A percentile compares a stretch with the other conserved stretches of the same genome.
Evolutionary conservation across 2,329 filamentous ascomycete species (phyloP).

Genomic region (Talaromyces sp.): DNA sequence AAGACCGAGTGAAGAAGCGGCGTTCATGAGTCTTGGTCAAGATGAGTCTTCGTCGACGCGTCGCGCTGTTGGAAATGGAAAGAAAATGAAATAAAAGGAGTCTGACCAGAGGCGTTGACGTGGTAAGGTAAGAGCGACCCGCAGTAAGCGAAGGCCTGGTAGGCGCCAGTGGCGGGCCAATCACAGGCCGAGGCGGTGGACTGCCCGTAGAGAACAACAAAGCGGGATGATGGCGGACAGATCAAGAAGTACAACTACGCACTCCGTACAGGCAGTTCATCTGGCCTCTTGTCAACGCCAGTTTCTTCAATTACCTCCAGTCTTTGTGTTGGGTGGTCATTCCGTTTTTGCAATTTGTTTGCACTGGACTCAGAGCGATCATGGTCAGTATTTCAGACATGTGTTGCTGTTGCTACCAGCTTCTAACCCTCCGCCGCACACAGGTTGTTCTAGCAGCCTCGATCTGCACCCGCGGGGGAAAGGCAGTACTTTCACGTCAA

Average conservation of each 20-base stretch:
- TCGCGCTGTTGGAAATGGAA: too few species aligned
- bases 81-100: not conserved
- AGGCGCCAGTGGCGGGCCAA: conserved; percentile 31
- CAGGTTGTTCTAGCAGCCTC: conserved; percentile 98
- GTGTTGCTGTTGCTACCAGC: not conserved
- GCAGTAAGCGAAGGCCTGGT: conserved; percentile 32
- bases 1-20: conserved; percentile 26
- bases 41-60: not conserved
- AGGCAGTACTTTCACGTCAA: conserved; percentile 94
- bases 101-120: not conserved
- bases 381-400: conserved; percentile 15
- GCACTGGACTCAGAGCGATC: conserved; percentile 7
- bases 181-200: conserved; percentile 13
- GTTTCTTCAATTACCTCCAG: not conserved
- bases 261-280: conserved; percentile 19
- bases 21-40: conserved; percentile 29
- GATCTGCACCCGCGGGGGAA: conserved; percentile 96
- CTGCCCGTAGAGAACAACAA: conserved; percentile 35
- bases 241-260: conserved; percentile 11
- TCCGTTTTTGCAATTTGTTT: not conserved
- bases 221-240: conserved; percentile 21
- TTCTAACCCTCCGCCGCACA: conserved; percentile 14
- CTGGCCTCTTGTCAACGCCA: not conserved
- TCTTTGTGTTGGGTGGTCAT: conserved; percentile 13
- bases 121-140: not conserved